A percentile compares a stretch with the other conserved stretches of the same genome.
These are phyloP conservation scores for Fusarium sp. DNA, from an alignment of 2,329 filamentous ascomycete species.

Conservation along the genomic window DNA sequence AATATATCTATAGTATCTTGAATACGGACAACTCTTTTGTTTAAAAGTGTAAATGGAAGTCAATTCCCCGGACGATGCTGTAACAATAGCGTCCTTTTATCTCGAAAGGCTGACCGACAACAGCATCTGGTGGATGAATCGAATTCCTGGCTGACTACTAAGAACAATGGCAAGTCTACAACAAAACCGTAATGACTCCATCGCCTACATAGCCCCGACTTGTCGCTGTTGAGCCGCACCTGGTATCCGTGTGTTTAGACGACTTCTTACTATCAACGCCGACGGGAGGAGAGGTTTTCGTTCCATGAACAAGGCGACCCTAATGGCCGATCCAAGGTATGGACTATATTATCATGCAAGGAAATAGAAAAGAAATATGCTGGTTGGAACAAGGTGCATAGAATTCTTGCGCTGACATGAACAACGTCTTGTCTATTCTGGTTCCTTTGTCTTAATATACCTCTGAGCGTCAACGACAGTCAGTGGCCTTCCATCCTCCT, in stretches of 20 bases:
- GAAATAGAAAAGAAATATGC: background rate
- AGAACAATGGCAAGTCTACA: background rate
- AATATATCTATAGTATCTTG: background rate
- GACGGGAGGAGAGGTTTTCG: background rate
- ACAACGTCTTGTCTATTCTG: constrained; percentile 29
- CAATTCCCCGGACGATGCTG: background rate
- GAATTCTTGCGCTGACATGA: constrained; percentile 12
- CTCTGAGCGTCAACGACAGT: constrained; percentile 9
- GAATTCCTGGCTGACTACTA: background rate
- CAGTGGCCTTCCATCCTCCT: constrained; percentile 4
- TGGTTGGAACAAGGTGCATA: background rate
- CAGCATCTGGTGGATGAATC: background rate
- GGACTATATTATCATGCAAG: background rate
- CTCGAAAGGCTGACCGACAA: background rate
- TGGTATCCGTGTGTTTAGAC: background rate
- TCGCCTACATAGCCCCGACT: background rate
- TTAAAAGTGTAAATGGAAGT: background rate
- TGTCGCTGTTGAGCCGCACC: background rate
- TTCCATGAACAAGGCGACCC: background rate
- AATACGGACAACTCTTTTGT: background rate
- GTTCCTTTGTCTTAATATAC: constrained; percentile 3
- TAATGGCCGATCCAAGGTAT: background rate
- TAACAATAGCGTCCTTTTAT: background rate
- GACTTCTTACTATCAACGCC: background rate
- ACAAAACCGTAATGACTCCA: too few species aligned